phyloP scores from a whole-genome alignment of 306 rosid species.

The Phaseolus lunatus region DNA sequence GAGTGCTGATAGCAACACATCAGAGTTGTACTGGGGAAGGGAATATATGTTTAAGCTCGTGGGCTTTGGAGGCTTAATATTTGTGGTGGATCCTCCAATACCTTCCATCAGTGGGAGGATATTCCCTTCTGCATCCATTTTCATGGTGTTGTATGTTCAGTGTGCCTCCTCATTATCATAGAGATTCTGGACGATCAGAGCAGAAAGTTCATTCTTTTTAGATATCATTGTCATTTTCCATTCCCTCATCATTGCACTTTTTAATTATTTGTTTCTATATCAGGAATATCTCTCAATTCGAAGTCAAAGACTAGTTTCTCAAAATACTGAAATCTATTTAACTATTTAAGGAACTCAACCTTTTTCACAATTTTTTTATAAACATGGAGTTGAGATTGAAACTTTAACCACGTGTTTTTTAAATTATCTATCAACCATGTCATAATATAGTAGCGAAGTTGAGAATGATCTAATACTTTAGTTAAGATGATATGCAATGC shows the following conservation, averaged over 20 bases:
- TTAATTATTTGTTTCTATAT: no score
- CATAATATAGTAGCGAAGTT: no score
- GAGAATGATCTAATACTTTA: no score
- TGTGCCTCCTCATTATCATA: conserved; percentile 39
- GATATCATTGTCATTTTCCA: conserved; percentile 32
- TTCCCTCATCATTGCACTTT: neutral
- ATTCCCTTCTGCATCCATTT: conserved; percentile 54
- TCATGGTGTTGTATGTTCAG: conserved; percentile 57
- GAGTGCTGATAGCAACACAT: conserved; percentile 53
- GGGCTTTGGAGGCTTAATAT: conserved; percentile 52
- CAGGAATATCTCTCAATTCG: neutral
- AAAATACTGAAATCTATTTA: no score
- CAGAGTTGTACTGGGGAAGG: conserved; percentile 47
- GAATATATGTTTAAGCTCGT: conserved; percentile 41
- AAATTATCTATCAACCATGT: no score
- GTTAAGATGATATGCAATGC: no score
- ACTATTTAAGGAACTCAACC: no score
- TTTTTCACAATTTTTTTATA: no score
- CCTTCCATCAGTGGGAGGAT: conserved; percentile 54
- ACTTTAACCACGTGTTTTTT: neutral
- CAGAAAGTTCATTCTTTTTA: conserved; percentile 61
- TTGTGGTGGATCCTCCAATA: conserved; percentile 55
- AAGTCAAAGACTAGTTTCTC: neutral
- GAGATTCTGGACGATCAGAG: conserved; percentile 43
- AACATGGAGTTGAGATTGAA: neutral